phyloP scores from a whole-genome alignment of 2,329 filamentous ascomycete genomes.

The Penicillium sclerotiorum region DNA sequence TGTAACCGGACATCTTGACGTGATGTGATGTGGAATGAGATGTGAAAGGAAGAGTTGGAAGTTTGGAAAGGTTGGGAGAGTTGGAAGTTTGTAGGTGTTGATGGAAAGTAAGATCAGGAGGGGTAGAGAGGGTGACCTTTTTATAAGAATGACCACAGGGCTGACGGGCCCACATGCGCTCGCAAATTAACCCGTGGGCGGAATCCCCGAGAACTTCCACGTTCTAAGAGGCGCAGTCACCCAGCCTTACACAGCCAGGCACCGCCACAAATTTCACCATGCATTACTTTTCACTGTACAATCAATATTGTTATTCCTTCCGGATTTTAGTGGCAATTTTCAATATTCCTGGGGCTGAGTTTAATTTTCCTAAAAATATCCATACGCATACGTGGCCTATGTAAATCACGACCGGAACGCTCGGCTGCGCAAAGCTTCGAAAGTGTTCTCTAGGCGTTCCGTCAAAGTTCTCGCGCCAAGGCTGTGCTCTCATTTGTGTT shows the following conservation, averaged over 20 bases:
- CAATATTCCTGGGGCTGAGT: too few species aligned
- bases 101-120: conserved; percentile 1
- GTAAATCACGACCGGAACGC: too few species aligned
- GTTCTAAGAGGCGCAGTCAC: not conserved
- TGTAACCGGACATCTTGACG: conserved; percentile 29
- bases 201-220: conserved; percentile 5
- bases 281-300: not conserved
- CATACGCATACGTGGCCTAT: too few species aligned
- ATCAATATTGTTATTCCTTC: not conserved
- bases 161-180: conserved; percentile 22
- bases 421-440: conserved; percentile 1
- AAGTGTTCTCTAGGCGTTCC: not conserved
- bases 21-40: conserved; percentile 3
- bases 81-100: conserved; percentile 1
- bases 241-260: not conserved
- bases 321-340: not conserved
- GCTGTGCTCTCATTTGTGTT: too few species aligned
- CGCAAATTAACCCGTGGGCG: conserved; percentile 15
- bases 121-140: conserved; percentile 1
- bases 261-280: conserved; percentile 4
- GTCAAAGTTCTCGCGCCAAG: conserved; percentile 1
- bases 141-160: conserved; percentile 19
- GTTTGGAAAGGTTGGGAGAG: conserved; percentile 5
- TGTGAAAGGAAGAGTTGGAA: conserved; percentile 3
- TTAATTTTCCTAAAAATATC: too few species aligned